Evolutionary conservation across 352 stramenopile genomes (phyloP), one percentile per base, ranked within the genome.

Genomic region (Saprolegnia parasitica): DNA sequence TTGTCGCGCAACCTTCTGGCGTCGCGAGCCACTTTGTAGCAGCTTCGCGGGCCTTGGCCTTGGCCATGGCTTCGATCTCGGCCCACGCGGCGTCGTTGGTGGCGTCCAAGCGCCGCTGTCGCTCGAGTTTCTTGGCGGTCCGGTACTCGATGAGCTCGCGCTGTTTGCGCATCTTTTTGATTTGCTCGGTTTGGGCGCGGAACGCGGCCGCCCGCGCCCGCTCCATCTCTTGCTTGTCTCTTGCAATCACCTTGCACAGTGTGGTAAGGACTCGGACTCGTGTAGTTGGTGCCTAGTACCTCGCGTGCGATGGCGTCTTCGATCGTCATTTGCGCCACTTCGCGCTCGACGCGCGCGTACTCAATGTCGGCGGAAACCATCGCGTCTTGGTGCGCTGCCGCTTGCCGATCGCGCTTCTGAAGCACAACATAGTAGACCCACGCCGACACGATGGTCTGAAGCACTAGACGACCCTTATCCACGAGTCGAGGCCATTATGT

Each of bases 21-120:
- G 75, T 83, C 0, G 65, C 24, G 20, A 88, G 76, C 81, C 79
- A 91, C 16, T 56, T 56, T 13, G 87, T 64, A 0, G 81, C 83
- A 1, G 78, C 42, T 10, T 49, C 56, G 6, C 81, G 80, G n/a
- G 88, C 78, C 68, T 90, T 79, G 4, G 56, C 55, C 2, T 57
- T 46, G 3, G 87, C 73, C n/a, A 81, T 77, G 1, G 74, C 71
- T 0, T 75, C 72, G 24, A 90, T 90, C 8, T 68, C 60, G 10
- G 58, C 58, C 84, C 84, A 91, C 24, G 75, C 74, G 0, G 76
- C 74, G 5, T 84, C 61, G 42, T 81, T 74, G 21, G 81, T 76
- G 23, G 46, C 60, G 3, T 61, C 35, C 0, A 66, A 18, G 0
- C 20, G 66, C n/a, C 49, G 56, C 32, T 82, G 73, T 0, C 73